phyloP scores from a whole-genome alignment of 805 yeast genomes.

The Starmerella vitae region DNA sequence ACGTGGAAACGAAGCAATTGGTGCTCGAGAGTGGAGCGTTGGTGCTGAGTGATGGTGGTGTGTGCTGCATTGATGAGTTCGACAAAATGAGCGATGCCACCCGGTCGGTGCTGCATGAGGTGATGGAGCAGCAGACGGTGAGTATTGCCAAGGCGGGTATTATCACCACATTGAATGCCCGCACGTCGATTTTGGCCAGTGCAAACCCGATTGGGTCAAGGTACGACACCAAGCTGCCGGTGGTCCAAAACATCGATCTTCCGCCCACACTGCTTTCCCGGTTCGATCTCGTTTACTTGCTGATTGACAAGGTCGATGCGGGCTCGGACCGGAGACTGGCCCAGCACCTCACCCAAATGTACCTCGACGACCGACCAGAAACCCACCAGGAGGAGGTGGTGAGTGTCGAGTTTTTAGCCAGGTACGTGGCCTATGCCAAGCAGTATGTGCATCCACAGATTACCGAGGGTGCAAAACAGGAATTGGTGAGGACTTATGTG shows the following conservation, averaged over 20 bases:
- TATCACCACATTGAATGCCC: slow-evolving; percentile 88
- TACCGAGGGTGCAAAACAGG: slow-evolving; percentile 67
- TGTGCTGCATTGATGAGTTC: slow-evolving; percentile 96
- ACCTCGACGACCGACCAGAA: slow-evolving; percentile 73
- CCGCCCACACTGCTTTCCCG: slow-evolving; percentile 94
- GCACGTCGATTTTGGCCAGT: slow-evolving; percentile 89
- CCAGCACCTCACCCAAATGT: slow-evolving; percentile 78
- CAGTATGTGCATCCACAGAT: slow-evolving; percentile 69
- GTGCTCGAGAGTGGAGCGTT: slow-evolving; percentile 94
- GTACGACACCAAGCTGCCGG: slow-evolving; percentile 89
- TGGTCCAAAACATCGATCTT: slow-evolving; percentile 84
- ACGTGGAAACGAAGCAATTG: slow-evolving; percentile 80
- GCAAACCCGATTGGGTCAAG: slow-evolving; percentile 96
- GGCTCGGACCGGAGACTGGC: slow-evolving; percentile 75
- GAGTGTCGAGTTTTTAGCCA: slow-evolving; percentile 76
- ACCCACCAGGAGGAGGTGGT: slow-evolving; percentile 57
- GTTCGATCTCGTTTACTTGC: slow-evolving; percentile 84
- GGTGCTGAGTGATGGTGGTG: slow-evolving; percentile 93
- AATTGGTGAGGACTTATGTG: slow-evolving; percentile 76
- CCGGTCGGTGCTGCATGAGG: slow-evolving; percentile 91
- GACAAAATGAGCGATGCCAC: slow-evolving; percentile 95
- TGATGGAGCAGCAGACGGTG: slow-evolving; percentile 98
- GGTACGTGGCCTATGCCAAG: slow-evolving; percentile 89
- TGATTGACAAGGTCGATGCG: slow-evolving; percentile 87
- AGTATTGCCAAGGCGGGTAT: slow-evolving; percentile 98